phyloP scores from a whole-genome alignment of 768 basidiomycete genomes.

The Serendipita sp. region DNA sequence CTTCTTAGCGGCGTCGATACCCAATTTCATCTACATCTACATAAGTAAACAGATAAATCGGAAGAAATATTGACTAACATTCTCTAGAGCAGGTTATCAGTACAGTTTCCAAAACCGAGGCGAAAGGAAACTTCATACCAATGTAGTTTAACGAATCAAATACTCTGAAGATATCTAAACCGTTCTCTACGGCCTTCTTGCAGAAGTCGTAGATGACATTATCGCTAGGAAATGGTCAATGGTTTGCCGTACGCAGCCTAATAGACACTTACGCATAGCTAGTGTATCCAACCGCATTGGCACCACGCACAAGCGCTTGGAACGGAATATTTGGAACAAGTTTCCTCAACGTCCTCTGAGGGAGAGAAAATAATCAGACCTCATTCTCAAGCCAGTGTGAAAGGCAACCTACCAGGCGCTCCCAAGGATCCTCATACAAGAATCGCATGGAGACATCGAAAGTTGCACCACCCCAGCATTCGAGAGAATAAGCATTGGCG shows the following conservation, averaged over 20 bases:
- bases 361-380: slow-evolving; percentile 1
- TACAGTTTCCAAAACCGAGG: neutral
- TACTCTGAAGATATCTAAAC: slow-evolving; percentile 97
- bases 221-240: slow-evolving; percentile 36
- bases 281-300: slow-evolving; percentile 98
- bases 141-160: slow-evolving; percentile 99
- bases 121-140: slow-evolving; percentile 33
- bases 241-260: neutral
- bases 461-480: slow-evolving; percentile 99
- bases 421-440: slow-evolving; percentile 99
- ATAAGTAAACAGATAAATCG: neutral
- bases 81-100: slow-evolving; percentile 32
- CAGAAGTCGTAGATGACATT: slow-evolving; percentile 99
- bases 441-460: slow-evolving; percentile 99
- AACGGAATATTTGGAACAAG: slow-evolving; percentile 97
- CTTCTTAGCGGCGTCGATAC: slow-evolving; percentile 99
- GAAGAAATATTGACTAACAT: slow-evolving; percentile 30
- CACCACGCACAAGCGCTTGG: slow-evolving; percentile 95
- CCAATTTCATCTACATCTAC: slow-evolving; percentile 69
- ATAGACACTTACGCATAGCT: slow-evolving; percentile 67
- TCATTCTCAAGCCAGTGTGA: neutral
- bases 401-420: slow-evolving; percentile 53
- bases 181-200: slow-evolving; percentile 98
- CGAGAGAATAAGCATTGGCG: slow-evolving; percentile 87
- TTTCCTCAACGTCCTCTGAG: slow-evolving; percentile 74